phyloP scores from a whole-genome alignment of 139 green algal species.

The Tetradesmus lagerheimii region DNA sequence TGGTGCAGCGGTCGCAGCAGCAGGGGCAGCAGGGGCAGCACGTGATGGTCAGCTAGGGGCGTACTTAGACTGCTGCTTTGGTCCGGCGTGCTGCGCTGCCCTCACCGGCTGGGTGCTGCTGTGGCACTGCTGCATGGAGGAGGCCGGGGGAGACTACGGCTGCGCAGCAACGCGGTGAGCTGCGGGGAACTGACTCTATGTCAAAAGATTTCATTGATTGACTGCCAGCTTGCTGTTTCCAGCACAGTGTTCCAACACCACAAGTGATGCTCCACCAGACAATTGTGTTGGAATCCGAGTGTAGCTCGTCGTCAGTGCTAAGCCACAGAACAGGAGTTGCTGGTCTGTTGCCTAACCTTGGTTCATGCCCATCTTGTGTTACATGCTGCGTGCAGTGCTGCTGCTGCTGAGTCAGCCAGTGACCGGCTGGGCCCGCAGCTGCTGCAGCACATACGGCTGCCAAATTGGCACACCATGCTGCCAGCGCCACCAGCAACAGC shows the following conservation, averaged over 20 bases:
- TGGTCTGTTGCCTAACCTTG: too few species aligned
- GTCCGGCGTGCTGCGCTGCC: neutral
- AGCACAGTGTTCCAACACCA: too few species aligned
- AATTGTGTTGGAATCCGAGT: too few species aligned
- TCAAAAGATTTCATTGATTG: too few species aligned
- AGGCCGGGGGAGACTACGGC: neutral
- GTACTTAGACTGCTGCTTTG: neutral
- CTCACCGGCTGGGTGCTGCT: neutral
- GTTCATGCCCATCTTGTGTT: too few species aligned
- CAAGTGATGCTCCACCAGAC: too few species aligned
- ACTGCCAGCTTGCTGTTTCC: too few species aligned
- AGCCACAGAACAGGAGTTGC: too few species aligned
- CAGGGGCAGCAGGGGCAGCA: neutral
- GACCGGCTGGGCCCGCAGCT: neutral
- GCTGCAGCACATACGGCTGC: neutral
- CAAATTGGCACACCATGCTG: neutral
- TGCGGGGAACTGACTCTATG: too few species aligned
- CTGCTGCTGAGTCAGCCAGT: neutral
- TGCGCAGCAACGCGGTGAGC: neutral
- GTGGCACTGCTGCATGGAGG: neutral
- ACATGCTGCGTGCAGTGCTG: neutral
- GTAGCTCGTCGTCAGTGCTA: too few species aligned
- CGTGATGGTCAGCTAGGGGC: neutral
- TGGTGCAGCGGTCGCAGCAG: too few species aligned
- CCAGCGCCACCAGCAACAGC: neutral